Base-by-base conservation (phyloP, 208 protist species). In the Trypanosoma boissoni region DNA sequence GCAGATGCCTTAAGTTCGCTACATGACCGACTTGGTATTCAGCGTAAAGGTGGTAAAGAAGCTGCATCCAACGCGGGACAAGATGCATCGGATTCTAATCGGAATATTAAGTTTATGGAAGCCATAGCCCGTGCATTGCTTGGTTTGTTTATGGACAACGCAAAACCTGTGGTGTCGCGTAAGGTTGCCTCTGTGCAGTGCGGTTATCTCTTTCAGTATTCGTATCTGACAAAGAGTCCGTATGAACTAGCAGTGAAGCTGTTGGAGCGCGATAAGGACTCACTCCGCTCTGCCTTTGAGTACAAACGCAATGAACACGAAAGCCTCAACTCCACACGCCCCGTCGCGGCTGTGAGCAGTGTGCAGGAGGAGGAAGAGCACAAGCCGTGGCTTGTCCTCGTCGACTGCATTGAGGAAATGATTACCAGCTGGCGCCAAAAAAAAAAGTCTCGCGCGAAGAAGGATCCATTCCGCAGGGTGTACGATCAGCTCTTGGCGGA, bases 141-240 rank as follows among this genome's bases (percentile, higher is more conserved):
- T 66, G 27, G 78, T 34, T 64, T 93, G 9, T 59, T 93, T 21
- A 71, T 72, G 7, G 66, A 90, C 58, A 64, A 61, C 7, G 54
- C 50, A 4, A 74, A 78, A 26, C 63, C 75, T 23, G 64, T 69
- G 16, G 75, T 83, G 51, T 50, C 80, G 1, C 82, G 81, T 42
- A 76, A 73, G 8, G 82, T 90, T 3, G 82, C 78, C 3, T 82
- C 82, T 14, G 67, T 81, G 24, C 58, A 84, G 37, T 80, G 76
- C 54, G 86, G 69, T 10, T 88, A 93, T 65, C 51, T 85, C 23
- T 93, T 90, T 65, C 75, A 82, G 63, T 90, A 78, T 59, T 62
- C 57, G 27, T 93, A 93, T 71, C 54, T 93, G 29, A 72, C 61
- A 32, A 64, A 72, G 58, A 90, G 66, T 23, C 86, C 86, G 9